These are phyloP conservation scores for Meripilus lineatus DNA, from an alignment of 1,284 basidiomycete genomes.

Conservation along the genomic window DNA sequence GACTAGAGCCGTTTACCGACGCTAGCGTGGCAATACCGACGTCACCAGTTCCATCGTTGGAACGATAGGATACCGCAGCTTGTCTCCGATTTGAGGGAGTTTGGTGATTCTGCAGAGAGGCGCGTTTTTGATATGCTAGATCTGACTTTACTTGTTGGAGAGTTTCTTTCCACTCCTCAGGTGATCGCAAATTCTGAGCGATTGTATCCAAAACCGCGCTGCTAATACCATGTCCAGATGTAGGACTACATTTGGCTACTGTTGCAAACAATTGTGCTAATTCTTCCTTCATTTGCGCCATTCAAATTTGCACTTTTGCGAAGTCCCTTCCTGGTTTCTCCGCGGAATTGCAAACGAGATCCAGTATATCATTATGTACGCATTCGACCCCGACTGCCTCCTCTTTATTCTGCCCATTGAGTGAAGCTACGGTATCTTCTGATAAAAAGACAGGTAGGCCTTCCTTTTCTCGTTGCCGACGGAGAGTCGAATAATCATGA, in stretches of 20 bases:
- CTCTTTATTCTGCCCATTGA: constrained; percentile 12
- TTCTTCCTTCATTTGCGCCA: not conserved
- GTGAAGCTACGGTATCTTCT: too few species aligned
- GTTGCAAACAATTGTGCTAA: not conserved
- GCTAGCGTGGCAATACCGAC: too few species aligned
- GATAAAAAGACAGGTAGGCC: too few species aligned
- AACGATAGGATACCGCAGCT: not conserved
- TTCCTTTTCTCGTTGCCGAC: too few species aligned
- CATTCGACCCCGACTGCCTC: not conserved
- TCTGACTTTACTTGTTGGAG: too few species aligned
- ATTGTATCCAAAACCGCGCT: too few species aligned
- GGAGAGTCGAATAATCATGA: constrained; percentile 21
- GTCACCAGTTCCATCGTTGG: not conserved
- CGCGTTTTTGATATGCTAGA: too few species aligned
- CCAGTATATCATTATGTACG: not conserved
- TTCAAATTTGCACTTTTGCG: not conserved
- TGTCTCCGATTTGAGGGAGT: not conserved
- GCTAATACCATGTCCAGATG: not conserved
- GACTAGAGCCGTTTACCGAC: too few species aligned
- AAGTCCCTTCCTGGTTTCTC: not conserved
- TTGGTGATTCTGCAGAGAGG: too few species aligned
- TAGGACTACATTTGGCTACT: not conserved
- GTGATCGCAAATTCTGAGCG: too few species aligned
- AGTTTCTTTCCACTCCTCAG: too few species aligned
- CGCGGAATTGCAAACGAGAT: not conserved